Percentiles rank a stretch among this genome's conserved stretches.
These are phyloP conservation scores for Pseudocercospora crystallina DNA, from an alignment of 2,329 filamentous ascomycete genomes.

Conservation along the genomic window DNA sequence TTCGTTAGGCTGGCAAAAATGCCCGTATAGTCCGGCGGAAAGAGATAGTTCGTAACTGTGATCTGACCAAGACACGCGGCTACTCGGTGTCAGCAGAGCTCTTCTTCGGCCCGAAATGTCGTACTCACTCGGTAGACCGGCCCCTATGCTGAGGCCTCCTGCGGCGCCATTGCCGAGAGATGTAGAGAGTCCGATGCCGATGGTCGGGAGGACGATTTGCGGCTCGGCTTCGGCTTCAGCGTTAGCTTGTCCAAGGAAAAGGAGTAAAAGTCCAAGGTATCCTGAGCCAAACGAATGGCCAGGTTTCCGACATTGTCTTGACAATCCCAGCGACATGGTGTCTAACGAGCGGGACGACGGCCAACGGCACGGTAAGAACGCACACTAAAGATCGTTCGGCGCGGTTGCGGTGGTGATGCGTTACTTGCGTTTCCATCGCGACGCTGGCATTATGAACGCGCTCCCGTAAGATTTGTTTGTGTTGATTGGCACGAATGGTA, in stretches of 20 bases:
- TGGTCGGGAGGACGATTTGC: background rate
- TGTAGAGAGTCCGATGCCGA: background rate
- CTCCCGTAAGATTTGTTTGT: constrained; percentile 24
- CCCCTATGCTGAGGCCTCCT: background rate
- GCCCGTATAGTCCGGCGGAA: constrained; percentile 22
- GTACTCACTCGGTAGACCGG: background rate
- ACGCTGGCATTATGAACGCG: constrained; percentile 27
- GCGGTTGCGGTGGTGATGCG: constrained; percentile 23
- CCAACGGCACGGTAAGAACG: constrained; percentile 10
- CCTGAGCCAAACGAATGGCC: constrained; percentile 8
- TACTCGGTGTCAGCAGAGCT: constrained; percentile 5
- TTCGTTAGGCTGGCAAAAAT: constrained; percentile 16
- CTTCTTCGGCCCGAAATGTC: no score
- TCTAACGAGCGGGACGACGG: background rate
- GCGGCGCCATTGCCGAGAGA: background rate
- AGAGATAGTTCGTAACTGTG: constrained; percentile 12
- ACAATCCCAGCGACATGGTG: constrained; percentile 12
- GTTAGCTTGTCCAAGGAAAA: constrained; percentile 6
- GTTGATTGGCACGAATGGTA: constrained; percentile 23
- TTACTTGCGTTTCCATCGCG: constrained; percentile 28
- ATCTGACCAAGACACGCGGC: constrained; percentile 11
- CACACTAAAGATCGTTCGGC: constrained; percentile 13
- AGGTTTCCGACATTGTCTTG: constrained; percentile 4
- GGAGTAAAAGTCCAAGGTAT: constrained; percentile 9
- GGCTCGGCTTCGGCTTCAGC: background rate